Evolutionary conservation across 2,329 filamentous ascomycete genomes (phyloP).

Genomic region (Fusarium mangiferae): DNA sequence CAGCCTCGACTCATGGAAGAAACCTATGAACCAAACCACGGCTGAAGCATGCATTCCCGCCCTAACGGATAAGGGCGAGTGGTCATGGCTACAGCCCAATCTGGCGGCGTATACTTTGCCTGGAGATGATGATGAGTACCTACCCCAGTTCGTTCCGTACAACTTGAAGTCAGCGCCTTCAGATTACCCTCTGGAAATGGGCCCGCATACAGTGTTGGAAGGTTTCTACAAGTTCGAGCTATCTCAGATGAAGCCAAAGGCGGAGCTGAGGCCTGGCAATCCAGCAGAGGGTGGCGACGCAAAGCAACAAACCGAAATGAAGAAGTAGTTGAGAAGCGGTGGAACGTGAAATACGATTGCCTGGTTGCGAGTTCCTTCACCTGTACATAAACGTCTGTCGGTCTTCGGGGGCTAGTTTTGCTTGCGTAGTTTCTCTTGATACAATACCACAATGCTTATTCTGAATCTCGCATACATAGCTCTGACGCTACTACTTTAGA

Average conservation of each 20-base stretch:
- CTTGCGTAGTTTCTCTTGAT: background rate
- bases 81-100: background rate
- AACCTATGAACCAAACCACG: background rate
- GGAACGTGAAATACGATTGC: rapidly evolving
- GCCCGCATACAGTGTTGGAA: background rate
- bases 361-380: rapidly evolving
- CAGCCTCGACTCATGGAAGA: background rate
- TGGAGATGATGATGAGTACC: background rate
- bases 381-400: background rate
- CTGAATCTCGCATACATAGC: background rate
- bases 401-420: background rate
- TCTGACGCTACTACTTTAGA: background rate
- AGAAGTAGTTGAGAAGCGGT: background rate
- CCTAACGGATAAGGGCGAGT: background rate
- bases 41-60: background rate
- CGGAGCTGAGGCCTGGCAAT: background rate
- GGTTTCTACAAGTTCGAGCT: background rate
- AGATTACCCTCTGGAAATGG: background rate
- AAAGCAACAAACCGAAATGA: background rate
- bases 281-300: background rate
- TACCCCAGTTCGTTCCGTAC: background rate
- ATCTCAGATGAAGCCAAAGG: background rate
- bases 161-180: background rate
- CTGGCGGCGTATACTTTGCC: background rate
- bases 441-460: background rate